A percentile compares a stretch with the other conserved stretches of the same genome.
Conservation (phyloP, 2,329 filamentous ascomycete genomes). For the Trichoderma atroviride region DNA sequence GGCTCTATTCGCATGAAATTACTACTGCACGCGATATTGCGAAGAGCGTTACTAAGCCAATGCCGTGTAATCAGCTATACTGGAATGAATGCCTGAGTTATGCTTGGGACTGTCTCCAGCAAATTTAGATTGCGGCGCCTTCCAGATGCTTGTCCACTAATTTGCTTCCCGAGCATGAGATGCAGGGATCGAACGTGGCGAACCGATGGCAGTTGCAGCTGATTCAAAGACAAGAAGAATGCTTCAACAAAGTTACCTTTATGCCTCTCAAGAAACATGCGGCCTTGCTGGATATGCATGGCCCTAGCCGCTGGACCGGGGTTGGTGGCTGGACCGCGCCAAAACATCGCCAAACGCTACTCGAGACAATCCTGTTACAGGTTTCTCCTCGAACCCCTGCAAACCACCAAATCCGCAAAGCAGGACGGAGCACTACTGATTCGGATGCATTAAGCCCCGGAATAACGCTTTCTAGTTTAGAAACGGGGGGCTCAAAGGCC, state of each 20-base stretch:
- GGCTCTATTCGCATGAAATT: conserved; percentile 9
- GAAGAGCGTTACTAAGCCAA: background rate
- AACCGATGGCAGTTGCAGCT: background rate
- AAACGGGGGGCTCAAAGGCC: conserved; percentile 18
- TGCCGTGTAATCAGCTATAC: background rate
- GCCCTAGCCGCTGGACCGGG: conserved; percentile 25
- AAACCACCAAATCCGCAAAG: conserved; percentile 28
- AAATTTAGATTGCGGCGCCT: background rate
- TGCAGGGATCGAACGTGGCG: conserved; percentile 20
- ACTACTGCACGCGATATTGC: background rate
- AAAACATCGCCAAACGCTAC: conserved; percentile 36
- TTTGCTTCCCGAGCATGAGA: background rate
- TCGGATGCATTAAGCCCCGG: conserved; percentile 30
- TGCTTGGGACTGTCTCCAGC: background rate
- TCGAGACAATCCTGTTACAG: conserved; percentile 44
- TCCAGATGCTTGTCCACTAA: conserved; percentile 1
- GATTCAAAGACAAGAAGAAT: background rate
- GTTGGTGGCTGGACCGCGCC: conserved; percentile 17
- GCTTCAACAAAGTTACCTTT: conserved; percentile 5
- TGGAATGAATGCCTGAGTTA: background rate
- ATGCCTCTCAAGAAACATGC: conserved; percentile 22
- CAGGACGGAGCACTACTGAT: conserved; percentile 15
- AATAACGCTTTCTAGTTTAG: conserved; percentile 15
- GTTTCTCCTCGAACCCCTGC: conserved; percentile 24
- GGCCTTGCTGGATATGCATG: background rate